phyloP scores from a whole-genome alignment of 129 eudicot genomes.

The Cynara cardunculus region DNA sequence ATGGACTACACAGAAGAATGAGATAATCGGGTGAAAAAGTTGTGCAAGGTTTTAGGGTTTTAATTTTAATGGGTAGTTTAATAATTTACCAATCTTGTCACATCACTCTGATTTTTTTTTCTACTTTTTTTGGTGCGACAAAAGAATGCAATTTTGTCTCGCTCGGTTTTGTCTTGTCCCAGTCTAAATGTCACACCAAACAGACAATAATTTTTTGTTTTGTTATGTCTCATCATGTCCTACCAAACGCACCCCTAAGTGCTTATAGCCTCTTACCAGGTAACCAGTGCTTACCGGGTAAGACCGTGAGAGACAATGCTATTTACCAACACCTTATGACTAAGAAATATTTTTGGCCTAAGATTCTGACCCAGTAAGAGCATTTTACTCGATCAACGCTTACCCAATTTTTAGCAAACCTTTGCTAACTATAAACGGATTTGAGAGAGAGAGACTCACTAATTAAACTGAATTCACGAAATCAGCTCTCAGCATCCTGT shows the following conservation, averaged over 20 bases:
- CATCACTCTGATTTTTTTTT: not conserved
- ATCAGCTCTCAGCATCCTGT: slow-evolving; percentile 32
- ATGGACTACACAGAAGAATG: too few species aligned
- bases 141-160: too few species aligned
- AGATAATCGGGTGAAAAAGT: too few species aligned
- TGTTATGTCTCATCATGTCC: too few species aligned
- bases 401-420: not conserved
- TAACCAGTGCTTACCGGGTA: not conserved
- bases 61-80: not conserved
- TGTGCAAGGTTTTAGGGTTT: too few species aligned
- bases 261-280: too few species aligned
- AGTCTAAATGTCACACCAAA: too few species aligned
- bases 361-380: too few species aligned
- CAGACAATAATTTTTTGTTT: too few species aligned
- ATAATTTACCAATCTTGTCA: not conserved
- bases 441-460: slow-evolving; percentile 18
- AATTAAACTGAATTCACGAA: slow-evolving; percentile 16
- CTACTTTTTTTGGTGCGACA: not conserved
- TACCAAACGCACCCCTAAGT: too few species aligned
- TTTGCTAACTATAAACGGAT: not conserved
- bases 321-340: not conserved
- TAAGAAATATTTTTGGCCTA: not conserved
- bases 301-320: not conserved
- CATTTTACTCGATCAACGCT: too few species aligned
- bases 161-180: not conserved